phyloP scores from a whole-genome alignment of 257 asterid genomes.

The Capsicum pubescens region DNA sequence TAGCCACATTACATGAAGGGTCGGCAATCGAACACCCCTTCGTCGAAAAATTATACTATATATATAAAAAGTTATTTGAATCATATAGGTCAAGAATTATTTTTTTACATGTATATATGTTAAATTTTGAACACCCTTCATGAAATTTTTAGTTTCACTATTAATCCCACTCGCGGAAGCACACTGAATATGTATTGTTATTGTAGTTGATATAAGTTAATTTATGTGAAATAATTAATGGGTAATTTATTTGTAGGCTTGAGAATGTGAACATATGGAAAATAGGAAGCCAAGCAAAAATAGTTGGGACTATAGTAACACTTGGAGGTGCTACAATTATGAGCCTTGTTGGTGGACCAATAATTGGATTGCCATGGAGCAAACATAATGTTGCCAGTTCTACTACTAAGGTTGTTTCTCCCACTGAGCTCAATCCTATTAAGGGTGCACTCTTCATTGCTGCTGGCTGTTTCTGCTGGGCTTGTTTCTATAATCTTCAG shows the following conservation, averaged over 20 bases:
- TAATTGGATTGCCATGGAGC: conserved; percentile 65
- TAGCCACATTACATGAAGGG: too few relatives aligned
- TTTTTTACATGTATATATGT: too few relatives aligned
- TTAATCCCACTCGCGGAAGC: too few relatives aligned
- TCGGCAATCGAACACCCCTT: too few relatives aligned
- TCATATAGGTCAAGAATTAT: too few relatives aligned
- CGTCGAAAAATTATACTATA: too few relatives aligned
- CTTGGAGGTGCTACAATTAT: conserved; percentile 82
- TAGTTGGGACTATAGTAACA: conserved; percentile 63
- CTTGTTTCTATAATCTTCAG: conserved; percentile 67
- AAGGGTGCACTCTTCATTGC: conserved; percentile 65
- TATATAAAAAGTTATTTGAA: too few relatives aligned
- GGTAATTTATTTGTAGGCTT: conserved; percentile 40
- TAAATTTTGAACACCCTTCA: too few relatives aligned
- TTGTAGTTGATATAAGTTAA: not conserved
- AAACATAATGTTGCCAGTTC: conserved; percentile 29
- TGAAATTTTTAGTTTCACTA: too few relatives aligned
- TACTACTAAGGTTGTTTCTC: not conserved
- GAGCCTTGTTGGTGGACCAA: conserved; percentile 59
- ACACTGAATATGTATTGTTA: too few relatives aligned
- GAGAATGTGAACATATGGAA: conserved; percentile 62
- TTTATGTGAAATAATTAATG: not conserved
- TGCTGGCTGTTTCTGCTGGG: conserved; percentile 52
- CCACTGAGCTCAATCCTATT: conserved; percentile 41
- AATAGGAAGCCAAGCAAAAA: conserved; percentile 59